phyloP scores from a whole-genome alignment of 2,329 filamentous ascomycete species.

The Arachnomyces sp. region DNA sequence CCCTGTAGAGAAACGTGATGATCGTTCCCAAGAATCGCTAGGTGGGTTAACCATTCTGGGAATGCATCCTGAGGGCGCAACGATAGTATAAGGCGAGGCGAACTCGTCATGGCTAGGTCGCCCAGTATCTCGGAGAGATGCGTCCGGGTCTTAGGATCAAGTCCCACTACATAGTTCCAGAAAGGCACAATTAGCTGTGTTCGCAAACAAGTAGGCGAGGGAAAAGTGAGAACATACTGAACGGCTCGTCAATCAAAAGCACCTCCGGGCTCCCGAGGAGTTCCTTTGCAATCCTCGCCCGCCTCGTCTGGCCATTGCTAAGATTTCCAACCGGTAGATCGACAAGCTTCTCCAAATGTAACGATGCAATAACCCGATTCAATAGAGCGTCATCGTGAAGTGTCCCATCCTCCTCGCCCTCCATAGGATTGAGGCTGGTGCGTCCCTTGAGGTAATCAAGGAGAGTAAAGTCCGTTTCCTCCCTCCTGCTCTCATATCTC shows the following conservation, averaged over 20 bases:
- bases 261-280: conserved; percentile 71
- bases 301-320: conserved; percentile 84
- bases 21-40: conserved; percentile 62
- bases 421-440: conserved; percentile 69
- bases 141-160: conserved; percentile 74
- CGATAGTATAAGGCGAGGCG: conserved; percentile 66
- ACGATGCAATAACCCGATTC: conserved; percentile 56
- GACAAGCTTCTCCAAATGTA: conserved; percentile 61
- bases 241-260: conserved; percentile 82
- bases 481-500: conserved; percentile 78
- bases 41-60: conserved; percentile 82
- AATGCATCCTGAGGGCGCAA: conserved; percentile 77
- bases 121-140: conserved; percentile 63
- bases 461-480: conserved; percentile 80
- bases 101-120: conserved; percentile 55
- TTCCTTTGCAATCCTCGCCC: conserved; percentile 81
- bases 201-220: neutral
- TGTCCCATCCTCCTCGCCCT: conserved; percentile 44
- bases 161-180: conserved; percentile 51
- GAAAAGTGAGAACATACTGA: conserved; percentile 45
- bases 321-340: conserved; percentile 79
- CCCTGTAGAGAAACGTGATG: conserved; percentile 60
- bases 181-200: conserved; percentile 1
- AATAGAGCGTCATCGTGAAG: conserved; percentile 46
- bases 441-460: conserved; percentile 72